A percentile compares a stretch with the other conserved stretches of the same genome.
phyloP scores from a whole-genome alignment of 73 alveolate genomes.

The Paramecium sexaurelia region DNA sequence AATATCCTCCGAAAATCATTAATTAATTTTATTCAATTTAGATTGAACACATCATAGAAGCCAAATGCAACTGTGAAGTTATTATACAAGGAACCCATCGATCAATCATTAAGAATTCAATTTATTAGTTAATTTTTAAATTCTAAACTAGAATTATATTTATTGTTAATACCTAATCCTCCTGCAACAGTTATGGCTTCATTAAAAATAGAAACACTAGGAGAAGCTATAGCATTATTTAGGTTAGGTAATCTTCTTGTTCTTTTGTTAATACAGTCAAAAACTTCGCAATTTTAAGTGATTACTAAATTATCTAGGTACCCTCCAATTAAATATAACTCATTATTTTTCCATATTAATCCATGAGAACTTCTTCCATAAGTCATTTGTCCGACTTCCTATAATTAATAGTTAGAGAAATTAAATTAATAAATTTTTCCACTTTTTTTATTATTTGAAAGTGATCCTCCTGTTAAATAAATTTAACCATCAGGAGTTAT shows the following conservation, averaged over 20 bases:
- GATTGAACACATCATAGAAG: not conserved
- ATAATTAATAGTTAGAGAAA: not conserved
- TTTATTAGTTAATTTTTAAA: not conserved
- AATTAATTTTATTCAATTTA: conserved; percentile 2
- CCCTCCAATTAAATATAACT: not conserved
- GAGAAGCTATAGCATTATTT: not conserved
- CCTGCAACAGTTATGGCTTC: not conserved
- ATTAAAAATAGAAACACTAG: not conserved
- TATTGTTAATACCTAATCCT: not conserved
- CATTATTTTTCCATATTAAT: not conserved
- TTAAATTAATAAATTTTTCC: conserved; percentile 4
- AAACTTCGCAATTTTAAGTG: not conserved
- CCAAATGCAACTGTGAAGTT: not conserved
- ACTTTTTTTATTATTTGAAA: not conserved
- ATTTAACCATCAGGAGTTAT: conserved; percentile 18
- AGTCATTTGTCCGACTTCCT: not conserved
- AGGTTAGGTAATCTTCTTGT: not conserved
- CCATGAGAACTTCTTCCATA: conserved; percentile 24
- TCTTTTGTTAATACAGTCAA: not conserved
- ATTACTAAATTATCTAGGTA: not conserved
- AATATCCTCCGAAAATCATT: not conserved
- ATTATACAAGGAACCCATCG: not conserved
- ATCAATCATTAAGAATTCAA: not conserved
- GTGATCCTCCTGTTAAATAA: conserved; percentile 7
- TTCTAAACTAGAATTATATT: not conserved